Evolutionary conservation across 306 rosid genomes (phyloP), one percentile per base, ranked within the genome.

Genomic region (Cucumis sativus): DNA sequence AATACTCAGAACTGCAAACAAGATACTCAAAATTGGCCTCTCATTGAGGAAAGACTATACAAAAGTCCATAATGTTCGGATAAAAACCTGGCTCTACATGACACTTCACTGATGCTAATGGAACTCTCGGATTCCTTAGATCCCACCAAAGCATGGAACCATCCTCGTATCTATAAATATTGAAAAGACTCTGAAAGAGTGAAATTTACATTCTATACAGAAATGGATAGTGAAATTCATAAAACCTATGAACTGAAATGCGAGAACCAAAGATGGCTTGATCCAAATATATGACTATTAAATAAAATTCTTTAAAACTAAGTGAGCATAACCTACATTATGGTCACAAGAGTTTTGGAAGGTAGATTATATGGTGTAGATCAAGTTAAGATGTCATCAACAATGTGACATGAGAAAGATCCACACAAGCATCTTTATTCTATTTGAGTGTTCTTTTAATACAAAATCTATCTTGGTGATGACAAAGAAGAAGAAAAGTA

Each of bases 121-220:
- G 98, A 81, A 78, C 81, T 47, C 85, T 81, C 0, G 88, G 90
- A 78, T 92, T 86, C 82, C 97, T 84, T 78, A 92, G 43, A 86
- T 95, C 98, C 98, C 98, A 90, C 97, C 92, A 95, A 80, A 92
- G 97, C 97, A 95, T 92, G 79, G 96, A 88, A 66, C 97, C 98
- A 69, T 95, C 98, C 84, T 93, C 97, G 63, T 89, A 92, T 73
- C 98, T 95, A 80, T 82, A 80, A 57, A 80, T 81, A 64, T 80
- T 54, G 14, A 15, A 76, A 80, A 9, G 58, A 33, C 0, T 3
- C 58, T 3, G 35, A 43, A 69, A 40, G 3, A 45, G 21, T 6
- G 18, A 43, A 45, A 69, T 13, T 69, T 69, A 10, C 52, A 66
- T 66, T 66, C 9, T 66, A 37, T 4, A 64, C 45, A 65, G 71